Base-by-base conservation (phyloP, 225 moss, liverwort and hornwort species). In the Physcomitrellopsis africana region DNA sequence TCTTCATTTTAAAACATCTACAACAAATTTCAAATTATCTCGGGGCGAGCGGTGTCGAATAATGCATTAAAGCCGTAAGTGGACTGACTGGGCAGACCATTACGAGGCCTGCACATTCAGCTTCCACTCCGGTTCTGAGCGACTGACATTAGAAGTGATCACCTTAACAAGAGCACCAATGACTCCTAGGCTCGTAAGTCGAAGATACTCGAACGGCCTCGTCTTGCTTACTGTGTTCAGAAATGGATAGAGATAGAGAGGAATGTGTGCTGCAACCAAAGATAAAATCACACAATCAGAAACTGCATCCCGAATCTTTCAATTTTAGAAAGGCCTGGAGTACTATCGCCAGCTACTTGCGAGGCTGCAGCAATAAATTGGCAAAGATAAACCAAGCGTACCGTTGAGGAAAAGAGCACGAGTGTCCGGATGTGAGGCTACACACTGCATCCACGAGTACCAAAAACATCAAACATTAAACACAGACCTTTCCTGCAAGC, bases 121-220 rank as follows among this genome's bases (percentile, higher is more conserved):
- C 1, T 47, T 19, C 18, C 75, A 79, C 17, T 65, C 1, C 68
- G 46, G 10, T 59, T 29, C 22, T 65, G 64, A 8, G 53, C 23
- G 24, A 73, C 27, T 57, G 42, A 15, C 16, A 65, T 73, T 0
- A 27, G 27, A 60, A 64, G 29, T 63, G 24, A 10, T 67, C 67
- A 97, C 97, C 92, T 97, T 97, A 26, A 97, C 97, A 66, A 99
- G 76, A 42, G 97, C 97, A 60, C 97, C 97, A 66, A 99, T 99
- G 14, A 99, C 97, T 61, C 97, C 97, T 46, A 99, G 97, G 74
- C 97, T 99, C 23, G 97, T 99, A 20, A 99, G 94, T 43, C 94
- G 94, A 63, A 99, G 87, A 75, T 99, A 99, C 80, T 99, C 97
- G 78, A 99, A 99, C 16, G 97, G 97, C 46, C 97, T 87, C 51